phyloP scores from a whole-genome alignment of 257 asterid species.

The Handroanthus guayacan region DNA sequence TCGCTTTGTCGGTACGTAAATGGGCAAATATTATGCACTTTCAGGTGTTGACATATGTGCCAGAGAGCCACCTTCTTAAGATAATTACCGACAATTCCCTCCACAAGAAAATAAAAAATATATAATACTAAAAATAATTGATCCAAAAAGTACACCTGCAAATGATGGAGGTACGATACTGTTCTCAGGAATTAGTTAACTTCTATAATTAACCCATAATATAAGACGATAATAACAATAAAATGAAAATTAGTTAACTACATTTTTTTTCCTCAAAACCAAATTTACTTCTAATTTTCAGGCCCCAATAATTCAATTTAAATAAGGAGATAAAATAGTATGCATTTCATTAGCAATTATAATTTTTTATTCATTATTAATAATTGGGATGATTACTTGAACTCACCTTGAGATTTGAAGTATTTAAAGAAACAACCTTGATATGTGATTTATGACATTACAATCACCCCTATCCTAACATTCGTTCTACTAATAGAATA shows the following conservation, averaged over 20 bases:
- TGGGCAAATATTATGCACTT: constrained; percentile 45
- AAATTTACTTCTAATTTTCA: not conserved
- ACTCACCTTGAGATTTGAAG: too few species aligned
- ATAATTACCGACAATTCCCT: not conserved
- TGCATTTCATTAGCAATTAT: too few species aligned
- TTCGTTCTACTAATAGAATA: too few species aligned
- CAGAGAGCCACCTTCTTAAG: not conserved
- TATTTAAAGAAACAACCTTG: too few species aligned
- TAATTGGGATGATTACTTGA: too few species aligned
- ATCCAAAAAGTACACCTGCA: not conserved
- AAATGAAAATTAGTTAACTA: not conserved
- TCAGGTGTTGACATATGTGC: constrained; percentile 24
- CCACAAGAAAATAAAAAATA: not conserved
- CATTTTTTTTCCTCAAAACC: not conserved
- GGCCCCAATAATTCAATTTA: not conserved
- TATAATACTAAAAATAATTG: not conserved
- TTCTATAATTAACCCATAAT: not conserved
- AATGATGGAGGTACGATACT: constrained; percentile 3
- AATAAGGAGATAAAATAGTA: too few species aligned
- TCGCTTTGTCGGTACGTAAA: constrained; percentile 56
- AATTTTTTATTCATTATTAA: too few species aligned
- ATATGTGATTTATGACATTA: too few species aligned
- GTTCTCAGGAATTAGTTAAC: not conserved
- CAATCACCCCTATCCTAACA: too few species aligned
- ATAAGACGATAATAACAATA: not conserved